Conservation (phyloP, 2,329 filamentous ascomycete genomes). For the Madurella fahalii region DNA sequence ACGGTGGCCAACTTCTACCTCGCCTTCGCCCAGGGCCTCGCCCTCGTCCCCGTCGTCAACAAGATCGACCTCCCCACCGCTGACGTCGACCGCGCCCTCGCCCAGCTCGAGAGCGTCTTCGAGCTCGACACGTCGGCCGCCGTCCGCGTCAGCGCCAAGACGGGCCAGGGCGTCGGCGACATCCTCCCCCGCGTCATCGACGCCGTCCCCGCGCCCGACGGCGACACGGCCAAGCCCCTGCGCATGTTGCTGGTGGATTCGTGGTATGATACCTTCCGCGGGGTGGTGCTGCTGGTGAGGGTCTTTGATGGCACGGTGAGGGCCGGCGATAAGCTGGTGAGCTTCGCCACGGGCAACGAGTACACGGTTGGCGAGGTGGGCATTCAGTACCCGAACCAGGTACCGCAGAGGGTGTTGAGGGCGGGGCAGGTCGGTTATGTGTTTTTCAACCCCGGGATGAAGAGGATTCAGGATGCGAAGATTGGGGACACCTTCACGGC, state of each 20-base stretch:
- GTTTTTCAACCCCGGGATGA: slow-evolving; percentile 98
- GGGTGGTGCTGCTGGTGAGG: slow-evolving; percentile 84
- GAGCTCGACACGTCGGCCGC: slow-evolving; percentile 62
- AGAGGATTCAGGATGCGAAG: slow-evolving; percentile 90
- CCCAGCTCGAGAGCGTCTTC: slow-evolving; percentile 81
- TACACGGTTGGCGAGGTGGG: slow-evolving; percentile 96
- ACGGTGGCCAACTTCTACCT: slow-evolving; percentile 99
- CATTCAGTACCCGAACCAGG: slow-evolving; percentile 89
- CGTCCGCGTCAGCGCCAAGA: slow-evolving; percentile 82
- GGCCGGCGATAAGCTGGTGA: slow-evolving; percentile 80
- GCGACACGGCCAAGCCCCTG: slow-evolving; percentile 68
- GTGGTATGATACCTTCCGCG: slow-evolving; percentile 96
- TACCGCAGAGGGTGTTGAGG: slow-evolving; percentile 71
- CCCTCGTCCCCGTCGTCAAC: slow-evolving; percentile 88
- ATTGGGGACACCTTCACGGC: slow-evolving; percentile 93
- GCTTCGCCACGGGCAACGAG: slow-evolving; percentile 80
- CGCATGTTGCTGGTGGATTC: slow-evolving; percentile 90
- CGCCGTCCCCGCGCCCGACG: slow-evolving; percentile 73
- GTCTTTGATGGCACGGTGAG: slow-evolving; percentile 84
- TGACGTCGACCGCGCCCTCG: slow-evolving; percentile 78
- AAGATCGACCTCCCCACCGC: slow-evolving; percentile 92
- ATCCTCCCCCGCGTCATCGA: slow-evolving; percentile 83
- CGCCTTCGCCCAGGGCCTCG: slow-evolving; percentile 85
- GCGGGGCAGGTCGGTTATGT: slow-evolving; percentile 96
- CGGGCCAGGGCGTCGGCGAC: slow-evolving; percentile 79